Percentiles rank a stretch among this genome's conserved stretches.
These are phyloP conservation scores for Tetrahymena thermophila DNA, from an alignment of 73 alveolate genomes.

Conservation along the genomic window DNA sequence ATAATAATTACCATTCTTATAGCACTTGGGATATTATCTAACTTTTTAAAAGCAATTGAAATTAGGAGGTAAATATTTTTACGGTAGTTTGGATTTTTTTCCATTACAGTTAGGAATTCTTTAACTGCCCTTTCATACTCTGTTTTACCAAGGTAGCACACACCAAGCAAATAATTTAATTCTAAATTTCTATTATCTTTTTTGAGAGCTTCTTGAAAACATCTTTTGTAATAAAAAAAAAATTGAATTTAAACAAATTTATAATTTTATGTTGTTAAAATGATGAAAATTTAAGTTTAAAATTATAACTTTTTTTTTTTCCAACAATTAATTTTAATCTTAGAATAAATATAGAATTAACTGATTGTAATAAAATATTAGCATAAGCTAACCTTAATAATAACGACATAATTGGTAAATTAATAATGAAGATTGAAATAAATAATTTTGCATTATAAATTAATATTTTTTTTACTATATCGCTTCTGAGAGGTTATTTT, in stretches of 20 bases:
- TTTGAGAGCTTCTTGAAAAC: constrained; percentile 30
- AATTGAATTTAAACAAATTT: too few relatives aligned
- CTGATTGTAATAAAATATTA: too few relatives aligned
- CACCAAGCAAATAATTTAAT: constrained; percentile 23
- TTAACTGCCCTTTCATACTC: constrained; percentile 22
- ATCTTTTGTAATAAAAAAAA: not conserved
- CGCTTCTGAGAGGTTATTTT: constrained; percentile 23
- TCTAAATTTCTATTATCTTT: constrained; percentile 24
- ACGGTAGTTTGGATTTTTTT: constrained; percentile 25
- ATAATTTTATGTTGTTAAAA: too few relatives aligned
- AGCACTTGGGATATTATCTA: constrained; percentile 28
- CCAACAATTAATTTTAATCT: too few relatives aligned
- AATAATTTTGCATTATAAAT: not conserved
- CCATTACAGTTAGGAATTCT: constrained; percentile 25
- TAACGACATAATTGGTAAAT: too few relatives aligned
- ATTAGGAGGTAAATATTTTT: constrained; percentile 19
- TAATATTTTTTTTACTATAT: not conserved
- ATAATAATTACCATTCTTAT: not conserved
- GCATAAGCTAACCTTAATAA: too few relatives aligned
- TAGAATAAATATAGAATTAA: too few relatives aligned
- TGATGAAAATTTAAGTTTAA: too few relatives aligned
- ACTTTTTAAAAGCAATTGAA: constrained; percentile 36
- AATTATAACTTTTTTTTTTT: too few relatives aligned
- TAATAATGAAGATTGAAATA: not conserved
- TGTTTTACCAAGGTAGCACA: constrained; percentile 15